Conservation (phyloP, 75 land plant genomes). For the Sequoia sempervirens region DNA sequence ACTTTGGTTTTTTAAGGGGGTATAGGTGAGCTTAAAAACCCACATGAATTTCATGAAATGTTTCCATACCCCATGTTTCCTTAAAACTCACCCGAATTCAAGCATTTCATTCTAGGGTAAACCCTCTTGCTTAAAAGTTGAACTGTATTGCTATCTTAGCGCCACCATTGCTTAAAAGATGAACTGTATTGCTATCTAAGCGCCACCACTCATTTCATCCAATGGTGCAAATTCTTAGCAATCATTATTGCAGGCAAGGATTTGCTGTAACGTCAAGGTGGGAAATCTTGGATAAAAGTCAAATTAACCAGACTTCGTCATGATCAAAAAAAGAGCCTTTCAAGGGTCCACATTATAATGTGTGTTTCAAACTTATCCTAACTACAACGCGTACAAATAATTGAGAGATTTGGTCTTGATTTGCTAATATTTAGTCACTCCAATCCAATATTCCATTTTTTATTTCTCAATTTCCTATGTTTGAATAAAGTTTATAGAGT, state of each 20-base stretch:
- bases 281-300: not conserved
- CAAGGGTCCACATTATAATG: not conserved
- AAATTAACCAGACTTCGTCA: not conserved
- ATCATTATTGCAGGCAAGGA: not conserved
- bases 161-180: not conserved
- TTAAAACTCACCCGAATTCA: not conserved
- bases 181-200: not conserved
- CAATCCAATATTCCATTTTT: too few relatives aligned
- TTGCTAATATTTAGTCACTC: too few relatives aligned
- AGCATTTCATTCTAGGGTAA: not conserved
- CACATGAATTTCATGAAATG: not conserved
- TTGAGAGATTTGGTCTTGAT: not conserved
- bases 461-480: too few relatives aligned
- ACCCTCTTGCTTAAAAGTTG: not conserved
- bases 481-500: too few relatives aligned
- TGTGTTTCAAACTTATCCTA: not conserved
- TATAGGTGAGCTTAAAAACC: not conserved
- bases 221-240: not conserved
- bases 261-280: not conserved
- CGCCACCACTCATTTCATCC: not conserved
- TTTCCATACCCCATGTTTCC: not conserved
- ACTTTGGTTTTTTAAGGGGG: not conserved
- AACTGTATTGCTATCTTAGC: not conserved
- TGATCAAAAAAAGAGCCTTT: not conserved
- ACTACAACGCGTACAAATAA: too few relatives aligned